These are phyloP conservation scores for Rubroshorea leprosula DNA, from an alignment of 345 rosid genomes.

Conservation along the genomic window DNA sequence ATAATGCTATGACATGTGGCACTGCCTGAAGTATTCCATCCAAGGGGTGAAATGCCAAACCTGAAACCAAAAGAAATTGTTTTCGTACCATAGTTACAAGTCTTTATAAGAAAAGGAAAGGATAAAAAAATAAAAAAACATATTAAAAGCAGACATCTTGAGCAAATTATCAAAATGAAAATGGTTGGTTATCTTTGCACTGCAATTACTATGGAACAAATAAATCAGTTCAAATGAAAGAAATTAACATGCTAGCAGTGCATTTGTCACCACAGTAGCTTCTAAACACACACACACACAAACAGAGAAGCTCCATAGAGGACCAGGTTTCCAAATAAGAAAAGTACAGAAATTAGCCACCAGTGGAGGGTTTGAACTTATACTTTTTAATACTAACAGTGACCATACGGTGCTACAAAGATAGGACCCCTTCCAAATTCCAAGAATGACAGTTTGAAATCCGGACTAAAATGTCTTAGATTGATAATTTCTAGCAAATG, in stretches of 20 bases:
- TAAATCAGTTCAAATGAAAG: background rate
- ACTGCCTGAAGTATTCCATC: constrained; percentile 90
- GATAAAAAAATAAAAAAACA: too few relatives aligned
- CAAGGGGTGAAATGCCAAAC: constrained; percentile 84
- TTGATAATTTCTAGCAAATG: too few relatives aligned
- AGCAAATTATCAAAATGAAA: too few relatives aligned
- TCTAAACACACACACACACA: too few relatives aligned
- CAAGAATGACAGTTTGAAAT: too few relatives aligned
- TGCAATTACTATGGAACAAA: too few relatives aligned
- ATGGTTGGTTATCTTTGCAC: too few relatives aligned
- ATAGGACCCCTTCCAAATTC: too few relatives aligned
- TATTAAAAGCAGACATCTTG: too few relatives aligned
- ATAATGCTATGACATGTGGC: constrained; percentile 73
- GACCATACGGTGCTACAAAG: background rate
- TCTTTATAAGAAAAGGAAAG: background rate
- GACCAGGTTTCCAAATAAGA: too few relatives aligned
- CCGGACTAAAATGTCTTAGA: too few relatives aligned
- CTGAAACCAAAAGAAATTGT: constrained; percentile 26
- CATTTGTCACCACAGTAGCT: background rate
- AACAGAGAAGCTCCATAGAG: background rate
- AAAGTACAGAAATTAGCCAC: background rate
- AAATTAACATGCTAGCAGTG: background rate
- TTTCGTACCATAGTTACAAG: background rate
- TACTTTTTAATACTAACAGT: background rate
- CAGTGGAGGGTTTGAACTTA: background rate